Percentiles rank a stretch among this genome's conserved stretches.
These are phyloP conservation scores for Actinomortierella wolfii DNA, from an alignment of 371 early-diverging fungal species.

Conservation along the genomic window DNA sequence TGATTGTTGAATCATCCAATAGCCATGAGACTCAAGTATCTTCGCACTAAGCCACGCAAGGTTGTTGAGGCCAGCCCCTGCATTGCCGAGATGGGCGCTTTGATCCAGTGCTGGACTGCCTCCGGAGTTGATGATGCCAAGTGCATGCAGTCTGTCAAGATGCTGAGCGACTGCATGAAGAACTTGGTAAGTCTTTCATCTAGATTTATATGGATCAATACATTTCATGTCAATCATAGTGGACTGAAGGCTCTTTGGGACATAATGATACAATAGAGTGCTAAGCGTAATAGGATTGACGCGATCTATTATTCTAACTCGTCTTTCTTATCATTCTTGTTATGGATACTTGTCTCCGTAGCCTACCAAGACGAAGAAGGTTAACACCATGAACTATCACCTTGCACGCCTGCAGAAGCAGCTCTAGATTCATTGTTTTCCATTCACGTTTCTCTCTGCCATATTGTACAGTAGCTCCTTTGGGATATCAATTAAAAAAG, in stretches of 20 bases:
- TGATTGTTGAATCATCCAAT: constrained; percentile 10
- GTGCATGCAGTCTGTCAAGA: constrained; percentile 58
- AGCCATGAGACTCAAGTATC: constrained; percentile 67
- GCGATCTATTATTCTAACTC: neutral
- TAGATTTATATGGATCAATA: neutral
- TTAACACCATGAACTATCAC: constrained; percentile 69
- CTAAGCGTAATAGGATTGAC: no score
- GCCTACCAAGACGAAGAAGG: constrained; percentile 55
- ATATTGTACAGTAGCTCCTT: no score
- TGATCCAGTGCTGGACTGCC: constrained; percentile 72
- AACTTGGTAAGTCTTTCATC: constrained; percentile 54
- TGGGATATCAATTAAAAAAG: no score
- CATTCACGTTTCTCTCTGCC: no score
- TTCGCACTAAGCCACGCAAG: constrained; percentile 69
- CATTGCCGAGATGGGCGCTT: constrained; percentile 66
- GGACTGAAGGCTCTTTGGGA: neutral
- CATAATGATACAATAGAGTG: no score
- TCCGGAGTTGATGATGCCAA: constrained; percentile 63
- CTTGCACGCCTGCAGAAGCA: constrained; percentile 71
- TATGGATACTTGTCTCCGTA: constrained; percentile 14
- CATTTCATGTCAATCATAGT: neutral
- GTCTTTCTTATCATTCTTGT: neutral
- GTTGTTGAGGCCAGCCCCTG: constrained; percentile 66
- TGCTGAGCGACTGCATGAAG: constrained; percentile 65
- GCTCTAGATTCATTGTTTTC: constrained; percentile 41